Conservation (phyloP, 2,329 filamentous ascomycete genomes). For the Cytospora chrysosperma region DNA sequence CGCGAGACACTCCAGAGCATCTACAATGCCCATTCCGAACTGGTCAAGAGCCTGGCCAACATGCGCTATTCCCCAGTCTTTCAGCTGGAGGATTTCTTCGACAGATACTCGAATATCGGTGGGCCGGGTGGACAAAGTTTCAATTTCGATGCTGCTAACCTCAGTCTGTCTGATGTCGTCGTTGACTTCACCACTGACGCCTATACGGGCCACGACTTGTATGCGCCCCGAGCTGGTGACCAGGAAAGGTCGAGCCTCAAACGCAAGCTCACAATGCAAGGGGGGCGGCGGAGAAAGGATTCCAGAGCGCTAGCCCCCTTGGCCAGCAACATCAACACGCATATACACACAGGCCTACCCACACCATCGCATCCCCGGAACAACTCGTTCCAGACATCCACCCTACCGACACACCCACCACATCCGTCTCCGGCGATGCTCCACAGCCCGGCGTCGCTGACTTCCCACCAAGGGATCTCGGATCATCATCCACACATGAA, state of each 20-base stretch:
- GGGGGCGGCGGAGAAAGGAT: conserved; percentile 41
- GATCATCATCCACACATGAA: conserved; percentile 35
- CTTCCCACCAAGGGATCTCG: conserved; percentile 20
- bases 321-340: conserved; percentile 32
- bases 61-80: conserved; percentile 77
- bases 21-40: conserved; percentile 73
- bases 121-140: conserved; percentile 58
- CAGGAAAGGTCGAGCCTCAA: conserved; percentile 44
- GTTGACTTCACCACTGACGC: conserved; percentile 60
- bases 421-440: conserved; percentile 33
- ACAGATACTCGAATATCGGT: conserved; percentile 65
- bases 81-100: conserved; percentile 84
- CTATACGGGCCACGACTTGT: conserved; percentile 49
- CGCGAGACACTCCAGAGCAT: conserved; percentile 75
- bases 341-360: conserved; percentile 32
- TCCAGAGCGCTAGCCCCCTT: conserved; percentile 38
- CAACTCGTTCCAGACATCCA: conserved; percentile 16
- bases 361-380: conserved; percentile 28
- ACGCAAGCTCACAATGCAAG: conserved; percentile 46
- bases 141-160: conserved; percentile 70
- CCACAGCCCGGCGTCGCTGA: conserved; percentile 33
- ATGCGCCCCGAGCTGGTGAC: conserved; percentile 39
- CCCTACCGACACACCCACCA: conserved; percentile 25
- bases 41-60: conserved; percentile 70
- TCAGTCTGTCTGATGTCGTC: conserved; percentile 67